Conservation (phyloP, 345 rosid genomes). For the Eucalyptus lansdowneana region DNA sequence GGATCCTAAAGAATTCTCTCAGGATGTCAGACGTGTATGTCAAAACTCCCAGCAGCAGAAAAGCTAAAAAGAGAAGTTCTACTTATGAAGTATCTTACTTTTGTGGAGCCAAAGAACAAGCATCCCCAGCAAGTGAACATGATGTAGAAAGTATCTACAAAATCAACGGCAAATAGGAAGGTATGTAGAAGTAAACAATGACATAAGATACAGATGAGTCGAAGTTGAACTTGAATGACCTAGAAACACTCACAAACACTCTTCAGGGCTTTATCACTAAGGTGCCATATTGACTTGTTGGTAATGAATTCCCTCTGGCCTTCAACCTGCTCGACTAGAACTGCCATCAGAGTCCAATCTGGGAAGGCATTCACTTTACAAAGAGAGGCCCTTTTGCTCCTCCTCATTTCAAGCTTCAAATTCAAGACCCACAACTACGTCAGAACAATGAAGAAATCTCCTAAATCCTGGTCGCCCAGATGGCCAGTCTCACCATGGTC, state of each 20-base stretch:
- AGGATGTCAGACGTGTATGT: neutral
- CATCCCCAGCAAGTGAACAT: conserved; percentile 97
- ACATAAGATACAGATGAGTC: neutral
- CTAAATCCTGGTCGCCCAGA: neutral
- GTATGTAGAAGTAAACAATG: neutral
- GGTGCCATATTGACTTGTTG: conserved; percentile 66
- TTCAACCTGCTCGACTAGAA: conserved; percentile 60
- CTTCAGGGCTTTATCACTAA: conserved; percentile 75
- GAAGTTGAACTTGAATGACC: neutral
- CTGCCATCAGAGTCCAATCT: conserved; percentile 77
- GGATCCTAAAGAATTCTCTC: conserved; percentile 44
- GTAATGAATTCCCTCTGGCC: conserved; percentile 64
- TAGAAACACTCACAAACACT: conserved; percentile 47
- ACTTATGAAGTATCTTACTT: conserved; percentile 24
- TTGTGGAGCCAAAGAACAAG: conserved; percentile 65
- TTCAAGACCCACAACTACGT: neutral
- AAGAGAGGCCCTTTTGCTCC: conserved; percentile 11
- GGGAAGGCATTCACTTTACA: conserved; percentile 48
- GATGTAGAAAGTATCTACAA: conserved; percentile 67
- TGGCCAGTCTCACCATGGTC: neutral
- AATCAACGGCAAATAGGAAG: neutral
- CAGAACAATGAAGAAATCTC: neutral
- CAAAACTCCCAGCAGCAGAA: neutral
- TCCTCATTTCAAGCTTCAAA: conserved; percentile 4
- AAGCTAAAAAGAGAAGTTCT: neutral